Evolutionary conservation across 805 yeast species (phyloP), one percentile per base, ranked within the genome.

Genomic region (Ogataea paradorogensis): DNA sequence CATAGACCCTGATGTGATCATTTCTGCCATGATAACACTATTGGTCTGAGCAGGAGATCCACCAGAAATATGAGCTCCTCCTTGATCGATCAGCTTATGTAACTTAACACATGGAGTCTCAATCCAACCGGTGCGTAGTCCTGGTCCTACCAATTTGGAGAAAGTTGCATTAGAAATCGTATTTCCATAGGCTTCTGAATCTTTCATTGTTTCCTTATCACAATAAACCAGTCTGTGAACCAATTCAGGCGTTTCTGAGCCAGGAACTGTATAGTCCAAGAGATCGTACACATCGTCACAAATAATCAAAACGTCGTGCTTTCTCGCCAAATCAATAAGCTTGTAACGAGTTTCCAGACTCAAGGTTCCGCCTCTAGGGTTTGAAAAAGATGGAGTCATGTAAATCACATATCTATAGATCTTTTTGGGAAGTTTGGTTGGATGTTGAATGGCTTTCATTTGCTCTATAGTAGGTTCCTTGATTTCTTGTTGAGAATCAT

Each of bases 261-360:
- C 31, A 7, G 44, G 43, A 24, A 51, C 60, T 1, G 62, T 53
- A 57, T 80, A 87, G 41, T 75, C 71, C 45, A 87, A 67, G 36
- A 81, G 62, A 51, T 87, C 95, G 58, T 87, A 87, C 2, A 87
- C 95, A 53, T 87, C 95, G 59, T 87, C 96, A 22, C 83, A 68
- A 23, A 87, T 70, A 22, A 87, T 65, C 45, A 87, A 65, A 66
- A 86, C 67, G 56, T 88, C 91, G 63, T 83, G 77, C 51, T 73
- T 71, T 41, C 95, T 71, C 0, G 95, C 95, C 29, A 87, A 51
- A 30, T 74, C 76, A 13, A 87, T 48, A 45, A 87, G 63, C 49
- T 66, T 69, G 9, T 47, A 13, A 38, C 85, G 67, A 3, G 82
- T 76, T 33, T 69, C 69, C 22, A 64, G 31, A 3, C 78, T 61